Conservation (phyloP, 306 rosid genomes). For the Cicer cuneatum region DNA sequence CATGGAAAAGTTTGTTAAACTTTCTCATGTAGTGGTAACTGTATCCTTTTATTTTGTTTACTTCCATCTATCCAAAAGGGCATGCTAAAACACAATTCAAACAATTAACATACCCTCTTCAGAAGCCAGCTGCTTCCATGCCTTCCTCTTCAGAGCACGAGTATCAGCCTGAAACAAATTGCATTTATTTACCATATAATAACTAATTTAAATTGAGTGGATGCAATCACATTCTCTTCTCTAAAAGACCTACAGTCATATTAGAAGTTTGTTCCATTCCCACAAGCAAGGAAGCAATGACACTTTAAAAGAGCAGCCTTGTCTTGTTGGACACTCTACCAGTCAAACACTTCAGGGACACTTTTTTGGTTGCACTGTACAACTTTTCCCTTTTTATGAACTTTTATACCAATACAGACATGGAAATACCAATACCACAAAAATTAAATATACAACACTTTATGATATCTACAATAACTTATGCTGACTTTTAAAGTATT, state of each 20-base stretch:
- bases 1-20: slow-evolving; percentile 3
- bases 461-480: background rate
- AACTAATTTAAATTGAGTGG: slow-evolving; percentile 6
- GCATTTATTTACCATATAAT: slow-evolving; percentile 38
- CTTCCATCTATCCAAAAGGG: slow-evolving; percentile 21
- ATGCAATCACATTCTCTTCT: slow-evolving; percentile 35
- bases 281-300: slow-evolving; percentile 6
- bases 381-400: background rate
- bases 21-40: slow-evolving; percentile 21
- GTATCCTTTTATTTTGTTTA: slow-evolving; percentile 24
- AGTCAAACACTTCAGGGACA: background rate
- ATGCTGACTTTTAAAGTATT: background rate
- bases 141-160: slow-evolving; percentile 70
- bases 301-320: slow-evolving; percentile 1
- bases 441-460: background rate
- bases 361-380: background rate
- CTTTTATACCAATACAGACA: slow-evolving; percentile 13
- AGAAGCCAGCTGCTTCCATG: slow-evolving; percentile 86
- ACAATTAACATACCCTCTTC: slow-evolving; percentile 74
- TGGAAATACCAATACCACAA: background rate
- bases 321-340: slow-evolving; percentile 1
- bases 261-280: slow-evolving; percentile 1
- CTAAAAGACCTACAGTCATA: slow-evolving; percentile 1
- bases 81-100: slow-evolving; percentile 31
- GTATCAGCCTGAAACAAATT: slow-evolving; percentile 84